phyloP scores from a whole-genome alignment of 345 rosid species.

The Eucalyptus cloeziana region DNA sequence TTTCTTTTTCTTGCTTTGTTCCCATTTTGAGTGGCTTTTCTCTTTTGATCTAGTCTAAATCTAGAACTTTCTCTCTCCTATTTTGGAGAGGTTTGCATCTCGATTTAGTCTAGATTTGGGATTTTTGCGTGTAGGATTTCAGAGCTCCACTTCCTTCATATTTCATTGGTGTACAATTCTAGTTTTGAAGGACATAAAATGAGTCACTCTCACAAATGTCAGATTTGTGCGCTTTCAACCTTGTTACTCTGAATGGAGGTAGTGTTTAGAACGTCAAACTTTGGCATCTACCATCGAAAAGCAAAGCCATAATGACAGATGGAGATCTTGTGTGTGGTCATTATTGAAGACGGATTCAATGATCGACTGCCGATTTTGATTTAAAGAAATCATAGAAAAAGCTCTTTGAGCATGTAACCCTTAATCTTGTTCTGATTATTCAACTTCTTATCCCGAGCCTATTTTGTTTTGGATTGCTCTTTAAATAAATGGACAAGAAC shows the following conservation, averaged over 20 bases:
- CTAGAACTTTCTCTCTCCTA: background rate
- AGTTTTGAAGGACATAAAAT: background rate
- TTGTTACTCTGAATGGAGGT: too few species aligned
- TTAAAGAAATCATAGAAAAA: background rate
- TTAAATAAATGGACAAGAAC: background rate
- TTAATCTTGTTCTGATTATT: background rate
- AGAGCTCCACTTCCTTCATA: fast-evolving
- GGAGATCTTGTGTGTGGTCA: background rate
- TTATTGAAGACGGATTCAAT: background rate
- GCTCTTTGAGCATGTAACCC: background rate
- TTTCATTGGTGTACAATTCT: background rate
- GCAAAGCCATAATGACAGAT: background rate
- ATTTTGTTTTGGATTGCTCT: background rate
- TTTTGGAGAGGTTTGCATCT: background rate
- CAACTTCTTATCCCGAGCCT: background rate
- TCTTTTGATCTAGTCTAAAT: background rate
- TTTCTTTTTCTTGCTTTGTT: background rate
- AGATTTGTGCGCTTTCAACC: fast-evolving
- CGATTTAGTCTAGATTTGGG: too few species aligned
- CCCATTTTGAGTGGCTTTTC: background rate
- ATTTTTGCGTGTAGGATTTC: background rate
- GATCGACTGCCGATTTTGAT: fast-evolving
- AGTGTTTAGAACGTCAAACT: background rate
- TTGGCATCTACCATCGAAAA: fast-evolving
- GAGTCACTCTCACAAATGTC: background rate